Conservation (phyloP, 352 stramenopile genomes). For the Globisporangium cylindrosporum region DNA sequence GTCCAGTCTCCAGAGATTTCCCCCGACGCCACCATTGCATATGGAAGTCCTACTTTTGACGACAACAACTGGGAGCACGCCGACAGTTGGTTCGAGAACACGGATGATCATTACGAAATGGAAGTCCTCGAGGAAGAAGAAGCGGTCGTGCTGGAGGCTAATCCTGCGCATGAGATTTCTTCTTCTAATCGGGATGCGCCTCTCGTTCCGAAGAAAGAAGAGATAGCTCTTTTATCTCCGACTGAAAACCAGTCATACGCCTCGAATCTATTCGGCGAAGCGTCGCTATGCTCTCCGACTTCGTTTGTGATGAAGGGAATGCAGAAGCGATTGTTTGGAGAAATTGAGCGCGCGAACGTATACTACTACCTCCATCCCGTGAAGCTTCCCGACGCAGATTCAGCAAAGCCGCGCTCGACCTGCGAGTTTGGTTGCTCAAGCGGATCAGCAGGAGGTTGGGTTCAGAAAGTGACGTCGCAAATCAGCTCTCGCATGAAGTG, state of each 20-base stretch:
- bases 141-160: constrained; percentile 2
- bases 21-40: background rate
- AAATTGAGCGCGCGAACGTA: constrained; percentile 63
- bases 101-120: constrained; percentile 10
- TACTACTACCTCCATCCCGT: constrained; percentile 70
- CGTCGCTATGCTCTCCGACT: constrained; percentile 39
- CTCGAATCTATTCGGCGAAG: constrained; percentile 37
- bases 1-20: background rate
- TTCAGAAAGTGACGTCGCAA: constrained; percentile 68
- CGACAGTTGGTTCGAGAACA: constrained; percentile 11
- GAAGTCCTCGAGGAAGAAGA: constrained; percentile 8
- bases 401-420: constrained; percentile 3
- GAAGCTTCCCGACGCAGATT: constrained; percentile 15
- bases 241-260: constrained; percentile 31
- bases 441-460: constrained; percentile 51
- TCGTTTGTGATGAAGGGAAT: constrained; percentile 68
- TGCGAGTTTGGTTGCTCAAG: constrained; percentile 62
- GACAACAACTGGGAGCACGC: constrained; percentile 10
- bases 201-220: constrained; percentile 30
- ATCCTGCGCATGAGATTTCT: constrained; percentile 20
- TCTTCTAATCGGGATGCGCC: background rate
- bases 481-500: constrained; percentile 81
- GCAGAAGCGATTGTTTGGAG: constrained; percentile 54
- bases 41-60: constrained; percentile 2
- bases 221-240: constrained; percentile 14